Conservation (phyloP, 164 flowering plant genomes). For the Piper longum region DNA sequence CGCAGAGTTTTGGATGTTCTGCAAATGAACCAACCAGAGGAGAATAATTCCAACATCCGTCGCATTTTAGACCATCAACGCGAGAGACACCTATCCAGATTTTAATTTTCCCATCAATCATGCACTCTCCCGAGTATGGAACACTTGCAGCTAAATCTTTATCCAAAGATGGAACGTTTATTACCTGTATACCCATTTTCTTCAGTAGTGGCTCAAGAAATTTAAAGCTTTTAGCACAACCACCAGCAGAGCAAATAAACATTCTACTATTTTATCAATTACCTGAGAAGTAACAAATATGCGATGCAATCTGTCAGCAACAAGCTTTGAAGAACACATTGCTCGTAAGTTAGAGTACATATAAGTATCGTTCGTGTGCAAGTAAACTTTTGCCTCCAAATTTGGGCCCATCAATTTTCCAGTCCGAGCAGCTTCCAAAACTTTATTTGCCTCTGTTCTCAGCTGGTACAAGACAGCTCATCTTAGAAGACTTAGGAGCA, state of each 20-base stretch:
- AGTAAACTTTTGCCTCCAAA: conserved; percentile 80
- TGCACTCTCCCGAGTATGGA: conserved; percentile 49
- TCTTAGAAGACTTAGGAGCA: neutral
- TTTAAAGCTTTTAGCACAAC: neutral
- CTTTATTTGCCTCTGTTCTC: conserved; percentile 86
- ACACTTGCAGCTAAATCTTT: conserved; percentile 18
- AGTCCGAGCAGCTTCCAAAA: conserved; percentile 68
- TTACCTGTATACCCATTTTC: conserved; percentile 35
- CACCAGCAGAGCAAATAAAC: neutral
- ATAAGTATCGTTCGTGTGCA: conserved; percentile 37
- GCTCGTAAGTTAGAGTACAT: conserved; percentile 39
- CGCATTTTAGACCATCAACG: conserved; percentile 85
- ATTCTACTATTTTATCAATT: neutral
- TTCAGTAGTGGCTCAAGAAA: neutral
- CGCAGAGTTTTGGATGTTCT: conserved; percentile 73
- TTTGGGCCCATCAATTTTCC: conserved; percentile 84
- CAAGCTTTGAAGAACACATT: conserved; percentile 43
- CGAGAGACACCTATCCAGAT: conserved; percentile 86
- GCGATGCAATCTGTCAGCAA: conserved; percentile 69
- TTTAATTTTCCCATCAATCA: conserved; percentile 33
- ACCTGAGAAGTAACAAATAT: conserved; percentile 96
- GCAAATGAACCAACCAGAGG: conserved; percentile 55
- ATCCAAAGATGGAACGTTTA: conserved; percentile 40
- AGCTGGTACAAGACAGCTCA: conserved; percentile 34
- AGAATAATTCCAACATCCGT: conserved; percentile 93